Base-by-base conservation (phyloP, 2,329 filamentous ascomycete genomes). In the Dothistroma septosporum region DNA sequence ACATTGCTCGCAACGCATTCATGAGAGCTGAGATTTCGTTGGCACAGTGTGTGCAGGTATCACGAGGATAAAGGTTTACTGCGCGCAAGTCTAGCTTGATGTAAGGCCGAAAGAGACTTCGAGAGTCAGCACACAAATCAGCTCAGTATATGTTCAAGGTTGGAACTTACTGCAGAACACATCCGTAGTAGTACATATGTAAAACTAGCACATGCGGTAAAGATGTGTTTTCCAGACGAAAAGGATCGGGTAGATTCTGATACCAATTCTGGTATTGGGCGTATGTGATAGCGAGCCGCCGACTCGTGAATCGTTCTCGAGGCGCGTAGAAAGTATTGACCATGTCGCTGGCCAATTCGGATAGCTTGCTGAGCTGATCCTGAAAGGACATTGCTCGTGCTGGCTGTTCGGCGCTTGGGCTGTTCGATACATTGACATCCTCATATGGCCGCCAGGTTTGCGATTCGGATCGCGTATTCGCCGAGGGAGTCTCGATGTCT, bases 241-340 rank as follows among this genome's bases (percentile, higher is more conserved):
- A 77, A 1, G 84, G 82, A 61, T 84, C 80, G 0, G 88, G 88
- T 61, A 92, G 83, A 28, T 77, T 79, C 60, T 85, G 83, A 70
- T 90, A 90, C 88, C 88, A 92, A 56, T 85, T 82, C 16, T 89
- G 79, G 66, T 89, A 91, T 66, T 86, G 82, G 0, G 82, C 85
- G 65, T 91, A 90, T 28, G 85, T 84, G 53, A 79, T 80, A 9
- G 90, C 77, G 1, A 91, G 76, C 44, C 84, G 83, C 44, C 82
- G 81, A 64, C 85, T 86, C 0, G 85, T 88, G 49, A 91, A 78
- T 5, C 83, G 83, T 58, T 83, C 81, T 14, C 83, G 85, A 0
- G 89, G 88, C 4, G 88, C 87, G 70, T 90, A 88, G n/a, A 91
- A 81, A 44, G 88, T 82, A 69, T 87, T 88, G 21, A 90, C 79